Conservation (phyloP, 1,284 basidiomycete genomes). For the Calocybe gambosa region DNA sequence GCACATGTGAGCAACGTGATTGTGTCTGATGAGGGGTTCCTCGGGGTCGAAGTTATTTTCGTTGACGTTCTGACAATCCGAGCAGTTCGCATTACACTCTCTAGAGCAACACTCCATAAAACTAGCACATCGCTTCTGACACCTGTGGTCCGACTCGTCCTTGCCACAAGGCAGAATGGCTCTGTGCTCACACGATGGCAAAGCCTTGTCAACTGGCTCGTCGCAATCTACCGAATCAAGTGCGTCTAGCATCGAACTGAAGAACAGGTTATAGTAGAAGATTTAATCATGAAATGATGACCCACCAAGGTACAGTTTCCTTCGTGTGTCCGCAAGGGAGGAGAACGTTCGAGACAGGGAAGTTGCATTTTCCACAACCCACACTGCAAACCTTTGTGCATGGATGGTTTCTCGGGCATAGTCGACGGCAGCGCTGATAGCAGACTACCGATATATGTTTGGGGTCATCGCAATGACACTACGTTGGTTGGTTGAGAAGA, state of each 20-base stretch:
- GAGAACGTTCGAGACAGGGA: constrained; percentile 38
- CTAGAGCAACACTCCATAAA: constrained; percentile 53
- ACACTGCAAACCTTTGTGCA: constrained; percentile 51
- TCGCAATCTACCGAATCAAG: constrained; percentile 42
- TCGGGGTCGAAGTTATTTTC: neutral
- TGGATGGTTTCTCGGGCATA: constrained; percentile 55
- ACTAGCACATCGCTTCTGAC: constrained; percentile 38
- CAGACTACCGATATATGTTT: constrained; percentile 49
- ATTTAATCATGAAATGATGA: neutral
- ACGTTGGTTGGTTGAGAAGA: neutral
- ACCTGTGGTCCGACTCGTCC: constrained; percentile 35
- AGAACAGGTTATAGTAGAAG: neutral
- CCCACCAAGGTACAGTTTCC: constrained; percentile 50
- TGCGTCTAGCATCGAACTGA: constrained; percentile 42
- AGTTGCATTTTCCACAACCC: constrained; percentile 52
- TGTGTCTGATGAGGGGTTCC: constrained; percentile 4
- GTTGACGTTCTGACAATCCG: constrained; percentile 40
- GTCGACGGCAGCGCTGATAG: constrained; percentile 41
- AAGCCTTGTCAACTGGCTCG: constrained; percentile 35
- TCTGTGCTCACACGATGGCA: constrained; percentile 55
- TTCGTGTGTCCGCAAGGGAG: constrained; percentile 63
- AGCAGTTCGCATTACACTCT: constrained; percentile 43
- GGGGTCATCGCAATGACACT: constrained; percentile 67
- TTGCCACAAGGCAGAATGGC: constrained; percentile 39
- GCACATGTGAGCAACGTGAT: constrained; percentile 48